Base-by-base conservation (phyloP, 1,284 basidiomycete genomes). In the Neolentinus lepideus region DNA sequence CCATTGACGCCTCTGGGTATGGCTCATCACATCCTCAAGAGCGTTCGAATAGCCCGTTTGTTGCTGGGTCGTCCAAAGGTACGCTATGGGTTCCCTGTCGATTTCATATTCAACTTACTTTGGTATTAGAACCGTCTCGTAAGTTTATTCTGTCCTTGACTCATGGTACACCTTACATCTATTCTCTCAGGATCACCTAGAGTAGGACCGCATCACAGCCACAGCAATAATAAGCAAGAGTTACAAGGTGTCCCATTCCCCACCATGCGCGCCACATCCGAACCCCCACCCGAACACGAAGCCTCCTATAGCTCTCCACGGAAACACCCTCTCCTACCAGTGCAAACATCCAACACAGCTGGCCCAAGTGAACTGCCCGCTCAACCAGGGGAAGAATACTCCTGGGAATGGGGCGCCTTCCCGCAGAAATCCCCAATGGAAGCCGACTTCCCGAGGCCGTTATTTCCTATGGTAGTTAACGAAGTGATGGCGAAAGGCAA, bases 391-490 rank as follows among this genome's bases (percentile, higher is more conserved):
- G 81, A 82, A 55, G 84, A 88, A 63, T 91, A 91, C 64, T 86
- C 85, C 2, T 92, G 89, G 90, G 89, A 92, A 61, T 91, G 89
- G 90, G 89, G 89, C 33, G 84, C 78, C 19, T 90, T 92, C 63
- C 90, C 89, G n/a, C 85, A 86, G 63, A 85, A 81, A 21, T 88
- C 88, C 9, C 86, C 85, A 1, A 71, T 84, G 63, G 78, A 78
- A 53, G 61, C 77, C 0, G 72, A 76, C 4, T 83, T 86, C 63
- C 67, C 72, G 21, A 73, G 54, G 26, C 51, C 2, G 6, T 55
- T 45, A 31, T 54, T 51, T 21, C 31, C 46, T 3, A 51, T 58
- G 50, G 50, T 16, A 22, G 24, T 51, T 8, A 16, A 48, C 4
- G 54, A 31, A 47, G 24, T 36, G 36, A 14, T 27, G 33, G 29